Percentiles rank a stretch among this genome's conserved stretches.
Conservation (phyloP, 116 monocot species). For the Thalassia testudinum region DNA sequence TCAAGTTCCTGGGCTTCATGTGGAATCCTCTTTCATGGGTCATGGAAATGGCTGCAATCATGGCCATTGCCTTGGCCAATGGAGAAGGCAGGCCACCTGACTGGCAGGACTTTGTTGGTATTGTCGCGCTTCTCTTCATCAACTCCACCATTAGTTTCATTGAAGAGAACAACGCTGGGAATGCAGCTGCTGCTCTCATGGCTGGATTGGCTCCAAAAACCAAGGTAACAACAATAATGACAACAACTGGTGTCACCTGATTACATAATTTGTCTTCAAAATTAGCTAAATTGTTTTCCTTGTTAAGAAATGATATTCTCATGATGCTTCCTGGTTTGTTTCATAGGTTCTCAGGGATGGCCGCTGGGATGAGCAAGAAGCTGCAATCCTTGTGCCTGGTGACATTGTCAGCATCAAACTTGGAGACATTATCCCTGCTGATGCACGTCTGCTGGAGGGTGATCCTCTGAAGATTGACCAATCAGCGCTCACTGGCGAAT, state of each 20-base stretch:
- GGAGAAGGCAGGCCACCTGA: constrained; percentile 69
- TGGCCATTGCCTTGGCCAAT: constrained; percentile 90
- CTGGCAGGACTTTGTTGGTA: constrained; percentile 85
- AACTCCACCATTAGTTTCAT: constrained; percentile 87
- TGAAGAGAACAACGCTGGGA: constrained; percentile 89
- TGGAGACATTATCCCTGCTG: constrained; percentile 38
- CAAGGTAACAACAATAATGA: too few species aligned
- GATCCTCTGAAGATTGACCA: constrained; percentile 52
- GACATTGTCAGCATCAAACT: constrained; percentile 41
- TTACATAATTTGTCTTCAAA: too few species aligned
- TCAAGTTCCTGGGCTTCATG: constrained; percentile 94
- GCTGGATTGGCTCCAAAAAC: constrained; percentile 76
- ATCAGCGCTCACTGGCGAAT: constrained; percentile 45
- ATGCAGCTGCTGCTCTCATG: constrained; percentile 84
- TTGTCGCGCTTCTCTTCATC: constrained; percentile 60
- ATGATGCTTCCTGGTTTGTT: not conserved
- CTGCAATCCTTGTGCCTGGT: constrained; percentile 28
- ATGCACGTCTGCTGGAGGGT: constrained; percentile 40
- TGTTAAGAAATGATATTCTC: too few species aligned
- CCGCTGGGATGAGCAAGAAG: constrained; percentile 30
- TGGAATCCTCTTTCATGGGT: constrained; percentile 98
- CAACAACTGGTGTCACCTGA: not conserved
- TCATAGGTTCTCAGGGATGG: constrained; percentile 10
- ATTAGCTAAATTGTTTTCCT: too few species aligned
- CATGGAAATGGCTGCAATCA: constrained; percentile 95